Base-by-base conservation (phyloP, 2,329 filamentous ascomycete genomes). In the Cercospora beticola region DNA sequence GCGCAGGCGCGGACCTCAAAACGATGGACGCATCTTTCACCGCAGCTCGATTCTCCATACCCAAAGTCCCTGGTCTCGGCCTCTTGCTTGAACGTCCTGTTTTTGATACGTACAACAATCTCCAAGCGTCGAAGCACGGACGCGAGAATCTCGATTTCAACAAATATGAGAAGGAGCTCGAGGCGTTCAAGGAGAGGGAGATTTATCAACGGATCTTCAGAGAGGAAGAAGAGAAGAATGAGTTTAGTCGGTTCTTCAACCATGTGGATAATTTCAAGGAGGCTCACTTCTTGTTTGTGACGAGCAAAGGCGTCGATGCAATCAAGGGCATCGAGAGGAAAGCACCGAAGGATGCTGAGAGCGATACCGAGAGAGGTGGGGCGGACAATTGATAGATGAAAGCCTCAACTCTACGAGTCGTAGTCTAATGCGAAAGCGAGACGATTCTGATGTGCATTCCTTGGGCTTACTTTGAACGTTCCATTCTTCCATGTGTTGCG, bases 131-230 rank as follows among this genome's bases (percentile, higher is more conserved):
- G 40, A 86, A 87, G 64, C 86, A 90, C 54, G 87, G 86, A 6
- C 87, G 88, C 65, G 86, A 91, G 61, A 85, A 86, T 26, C 89
- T 99, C 67, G 89, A 93, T 75, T 99, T 97, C 78, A 84, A 84
- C 59, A 90, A 90, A 70, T 93, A 90, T 75, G 88, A 94, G 68
- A 87, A 89, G 59, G 87, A 92, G 79, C 92, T 99, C 74, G 86
- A 91, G 71, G 90, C 89, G 68, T 99, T 99, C 82, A 98, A 98
- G 83, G 89, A 97, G 78, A 83, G 89, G 73, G 89, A 97, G 79
- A 98, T 99, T 69, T 99, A 99, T 78, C 88, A 92, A 76, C 87
- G 92, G 26, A 97, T 98, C 73, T 98, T 96, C 80, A 86, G 90
- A 28, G 90, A 97, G 63, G 95, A 98, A 80, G 92, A 95, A 65